A percentile compares a stretch with the other conserved stretches of the same genome.
phyloP scores from a whole-genome alignment of 2,329 filamentous ascomycete species.

The Neoscytalidium dimidiatum region DNA sequence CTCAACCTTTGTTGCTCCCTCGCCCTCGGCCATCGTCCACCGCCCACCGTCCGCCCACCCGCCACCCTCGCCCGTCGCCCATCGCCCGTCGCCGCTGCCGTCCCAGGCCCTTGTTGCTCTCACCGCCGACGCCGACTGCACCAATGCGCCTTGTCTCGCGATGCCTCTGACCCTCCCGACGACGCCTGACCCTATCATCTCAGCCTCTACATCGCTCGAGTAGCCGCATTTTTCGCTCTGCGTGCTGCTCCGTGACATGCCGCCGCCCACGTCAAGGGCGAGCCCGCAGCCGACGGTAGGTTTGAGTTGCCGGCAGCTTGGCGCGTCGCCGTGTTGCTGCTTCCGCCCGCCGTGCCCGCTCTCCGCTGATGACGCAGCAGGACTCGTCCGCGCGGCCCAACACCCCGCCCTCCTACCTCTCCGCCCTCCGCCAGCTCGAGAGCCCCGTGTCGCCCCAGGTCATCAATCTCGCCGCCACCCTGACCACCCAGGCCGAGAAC shows the following conservation, averaged over 20 bases:
- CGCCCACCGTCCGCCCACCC: too few species aligned
- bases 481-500: conserved; percentile 49
- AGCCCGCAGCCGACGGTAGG: conserved; percentile 26
- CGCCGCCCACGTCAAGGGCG: conserved; percentile 36
- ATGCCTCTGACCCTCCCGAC: conserved; percentile 19
- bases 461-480: conserved; percentile 53
- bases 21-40: background rate
- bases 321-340: conserved; percentile 15
- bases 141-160: conserved; percentile 18
- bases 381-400: conserved; percentile 23
- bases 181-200: conserved; percentile 7
- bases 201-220: conserved; percentile 11
- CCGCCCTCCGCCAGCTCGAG: conserved; percentile 48
- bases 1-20: conserved; percentile 1
- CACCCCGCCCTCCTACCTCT: conserved; percentile 45
- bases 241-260: conserved; percentile 28
- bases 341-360: conserved; percentile 14
- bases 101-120: conserved; percentile 6
- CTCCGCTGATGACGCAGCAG: conserved; percentile 12
- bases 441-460: conserved; percentile 45
- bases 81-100: conserved; percentile 4
- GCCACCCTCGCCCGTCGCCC: too few species aligned
- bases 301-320: conserved; percentile 10
- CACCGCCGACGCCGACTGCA: conserved; percentile 5
- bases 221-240: background rate